phyloP scores from a whole-genome alignment of 176 grass and related monocot genomes.

The Bromus sterilis region DNA sequence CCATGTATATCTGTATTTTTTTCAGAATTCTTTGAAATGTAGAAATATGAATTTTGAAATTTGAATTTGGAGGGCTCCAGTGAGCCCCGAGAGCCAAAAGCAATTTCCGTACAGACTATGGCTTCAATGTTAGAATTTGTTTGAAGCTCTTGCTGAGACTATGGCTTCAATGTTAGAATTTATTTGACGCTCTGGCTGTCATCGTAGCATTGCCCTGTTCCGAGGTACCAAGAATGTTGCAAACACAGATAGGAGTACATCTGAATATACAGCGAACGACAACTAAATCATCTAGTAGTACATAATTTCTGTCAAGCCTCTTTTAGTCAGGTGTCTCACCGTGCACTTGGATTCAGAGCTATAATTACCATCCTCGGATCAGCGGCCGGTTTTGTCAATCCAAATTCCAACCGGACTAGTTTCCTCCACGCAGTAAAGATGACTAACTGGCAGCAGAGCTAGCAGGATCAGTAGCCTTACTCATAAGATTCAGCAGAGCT shows the following conservation, averaged over 20 bases:
- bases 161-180: neutral
- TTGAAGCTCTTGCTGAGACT: neutral
- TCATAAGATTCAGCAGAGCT: constrained; percentile 69
- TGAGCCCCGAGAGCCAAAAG: no score
- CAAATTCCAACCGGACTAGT: neutral
- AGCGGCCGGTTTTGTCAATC: neutral
- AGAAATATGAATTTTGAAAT: no score
- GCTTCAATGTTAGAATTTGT: neutral
- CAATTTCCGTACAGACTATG: neutral
- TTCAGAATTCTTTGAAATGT: no score
- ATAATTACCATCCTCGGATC: neutral
- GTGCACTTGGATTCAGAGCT: neutral
- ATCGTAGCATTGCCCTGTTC: neutral
- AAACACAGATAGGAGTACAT: neutral
- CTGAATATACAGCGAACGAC: constrained; percentile 13
- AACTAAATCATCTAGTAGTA: constrained; percentile 1
- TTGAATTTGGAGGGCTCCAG: no score
- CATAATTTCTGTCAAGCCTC: neutral
- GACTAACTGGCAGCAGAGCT: no score
- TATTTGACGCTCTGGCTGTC: neutral
- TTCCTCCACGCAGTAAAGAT: no score
- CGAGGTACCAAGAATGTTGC: neutral
- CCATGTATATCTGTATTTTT: no score
- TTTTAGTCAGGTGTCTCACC: neutral
- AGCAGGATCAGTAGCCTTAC: neutral